These are phyloP conservation scores for Heterobasidion parviporum DNA, from an alignment of 1,284 basidiomycete genomes.

Conservation along the genomic window DNA sequence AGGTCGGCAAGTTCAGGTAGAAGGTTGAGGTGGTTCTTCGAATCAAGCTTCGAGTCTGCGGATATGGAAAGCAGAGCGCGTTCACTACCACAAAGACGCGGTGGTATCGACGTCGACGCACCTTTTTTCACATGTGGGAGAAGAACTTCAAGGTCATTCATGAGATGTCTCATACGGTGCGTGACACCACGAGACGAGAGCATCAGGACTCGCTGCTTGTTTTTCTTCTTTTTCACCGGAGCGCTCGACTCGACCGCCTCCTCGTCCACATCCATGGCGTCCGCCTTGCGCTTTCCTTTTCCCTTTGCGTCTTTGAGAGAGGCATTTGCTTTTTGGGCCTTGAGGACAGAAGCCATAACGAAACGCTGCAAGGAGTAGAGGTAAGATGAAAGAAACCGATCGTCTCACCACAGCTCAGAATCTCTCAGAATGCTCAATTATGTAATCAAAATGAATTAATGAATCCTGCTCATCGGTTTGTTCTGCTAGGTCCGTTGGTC, in stretches of 20 bases:
- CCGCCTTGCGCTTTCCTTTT: conserved; percentile 56
- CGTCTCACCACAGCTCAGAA: too few relatives aligned
- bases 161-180: conserved; percentile 94
- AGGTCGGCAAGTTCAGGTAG: conserved; percentile 97
- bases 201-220: conserved; percentile 85
- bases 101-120: conserved; percentile 24
- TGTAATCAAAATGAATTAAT: too few relatives aligned
- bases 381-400: background rate
- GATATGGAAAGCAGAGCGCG: background rate
- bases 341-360: conserved; percentile 61
- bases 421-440: too few relatives aligned
- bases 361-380: background rate
- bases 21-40: conserved; percentile 90
- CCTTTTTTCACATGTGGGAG: conserved; percentile 97
- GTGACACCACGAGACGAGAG: conserved; percentile 94
- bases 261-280: conserved; percentile 44
- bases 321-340: conserved; percentile 53
- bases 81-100: too few relatives aligned
- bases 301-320: conserved; percentile 36
- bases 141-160: conserved; percentile 89
- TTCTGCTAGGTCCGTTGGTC: too few relatives aligned
- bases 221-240: conserved; percentile 52
- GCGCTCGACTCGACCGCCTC: conserved; percentile 23
- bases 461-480: too few relatives aligned
- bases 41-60: conserved; percentile 92